These are phyloP conservation scores for Stereocaulon alpinum DNA, from an alignment of 495 filamentous ascomycete species.

Conservation along the genomic window DNA sequence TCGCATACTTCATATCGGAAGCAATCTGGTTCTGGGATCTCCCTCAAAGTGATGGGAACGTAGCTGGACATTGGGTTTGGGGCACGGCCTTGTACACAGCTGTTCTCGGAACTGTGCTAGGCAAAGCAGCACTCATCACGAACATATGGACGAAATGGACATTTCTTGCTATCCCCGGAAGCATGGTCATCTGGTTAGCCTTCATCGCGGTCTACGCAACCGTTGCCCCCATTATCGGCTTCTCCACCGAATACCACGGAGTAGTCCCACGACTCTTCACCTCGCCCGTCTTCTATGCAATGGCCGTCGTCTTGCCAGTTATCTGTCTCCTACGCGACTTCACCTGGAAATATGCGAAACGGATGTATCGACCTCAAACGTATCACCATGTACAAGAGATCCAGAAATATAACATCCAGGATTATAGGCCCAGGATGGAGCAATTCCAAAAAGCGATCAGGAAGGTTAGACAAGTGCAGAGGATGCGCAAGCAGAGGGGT, in stretches of 20 bases:
- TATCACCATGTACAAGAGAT: slow-evolving; percentile 99
- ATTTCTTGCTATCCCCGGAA: slow-evolving; percentile 89
- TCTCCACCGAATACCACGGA: slow-evolving; percentile 78
- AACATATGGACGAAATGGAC: slow-evolving; percentile 99
- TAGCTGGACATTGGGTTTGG: slow-evolving; percentile 96
- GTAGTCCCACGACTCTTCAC: slow-evolving; percentile 71
- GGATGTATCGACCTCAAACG: slow-evolving; percentile 90
- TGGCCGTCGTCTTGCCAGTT: slow-evolving; percentile 67
- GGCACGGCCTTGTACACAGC: slow-evolving; percentile 85
- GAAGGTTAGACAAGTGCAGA: slow-evolving; percentile 95
- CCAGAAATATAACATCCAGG: slow-evolving; percentile 99
- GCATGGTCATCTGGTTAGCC: slow-evolving; percentile 79
- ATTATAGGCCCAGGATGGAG: slow-evolving; percentile 98
- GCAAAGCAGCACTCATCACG: slow-evolving; percentile 88
- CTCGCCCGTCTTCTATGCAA: slow-evolving; percentile 80
- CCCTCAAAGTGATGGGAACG: slow-evolving; percentile 59
- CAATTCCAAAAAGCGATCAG: slow-evolving; percentile 99
- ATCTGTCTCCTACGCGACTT: slow-evolving; percentile 86
- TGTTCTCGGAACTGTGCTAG: slow-evolving; percentile 81
- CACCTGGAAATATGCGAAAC: slow-evolving; percentile 73
- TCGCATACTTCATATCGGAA: slow-evolving; percentile 78
- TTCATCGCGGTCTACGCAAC: slow-evolving; percentile 87
- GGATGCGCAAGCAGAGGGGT: slow-evolving; percentile 97
- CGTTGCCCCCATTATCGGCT: slow-evolving; percentile 73
- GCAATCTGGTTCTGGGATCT: slow-evolving; percentile 73